These are phyloP conservation scores for Saturnispora halmiae DNA, from an alignment of 805 yeast genomes.

Conservation along the genomic window DNA sequence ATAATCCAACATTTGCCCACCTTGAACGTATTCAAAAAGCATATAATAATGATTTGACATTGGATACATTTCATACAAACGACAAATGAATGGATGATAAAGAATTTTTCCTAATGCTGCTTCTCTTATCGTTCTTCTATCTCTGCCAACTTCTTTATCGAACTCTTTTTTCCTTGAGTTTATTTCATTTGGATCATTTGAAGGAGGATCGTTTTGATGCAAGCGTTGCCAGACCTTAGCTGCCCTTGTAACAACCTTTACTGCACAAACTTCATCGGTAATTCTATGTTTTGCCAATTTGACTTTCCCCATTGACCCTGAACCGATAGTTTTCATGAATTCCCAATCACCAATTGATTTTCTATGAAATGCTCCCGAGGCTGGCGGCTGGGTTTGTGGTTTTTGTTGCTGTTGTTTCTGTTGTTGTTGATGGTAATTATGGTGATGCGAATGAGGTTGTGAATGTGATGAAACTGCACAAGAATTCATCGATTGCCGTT, in stretches of 20 bases:
- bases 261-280: conserved; percentile 80
- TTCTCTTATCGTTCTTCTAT: conserved; percentile 86
- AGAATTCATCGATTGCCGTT: no score
- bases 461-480: no score
- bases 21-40: conserved; percentile 93
- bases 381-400: background rate
- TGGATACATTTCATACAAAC: conserved; percentile 86
- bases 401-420: conserved; percentile 12
- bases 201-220: conserved; percentile 61
- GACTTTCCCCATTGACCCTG: conserved; percentile 99
- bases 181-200: conserved; percentile 47
- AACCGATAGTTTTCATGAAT: conserved; percentile 88
- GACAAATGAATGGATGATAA: conserved; percentile 86
- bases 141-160: conserved; percentile 81
- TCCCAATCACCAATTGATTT: conserved; percentile 96
- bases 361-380: conserved; percentile 53
- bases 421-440: conserved; percentile 13
- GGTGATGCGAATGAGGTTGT: conserved; percentile 8
- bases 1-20: conserved; percentile 96
- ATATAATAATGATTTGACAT: conserved; percentile 96
- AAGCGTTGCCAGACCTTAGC: conserved; percentile 66
- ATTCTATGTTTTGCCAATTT: conserved; percentile 81
- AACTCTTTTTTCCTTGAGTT: conserved; percentile 57
- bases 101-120: conserved; percentile 87
- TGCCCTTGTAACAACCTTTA: conserved; percentile 88